phyloP scores from a whole-genome alignment of 1,284 basidiomycete species.

The Cutaneotrichosporon sp. region DNA sequence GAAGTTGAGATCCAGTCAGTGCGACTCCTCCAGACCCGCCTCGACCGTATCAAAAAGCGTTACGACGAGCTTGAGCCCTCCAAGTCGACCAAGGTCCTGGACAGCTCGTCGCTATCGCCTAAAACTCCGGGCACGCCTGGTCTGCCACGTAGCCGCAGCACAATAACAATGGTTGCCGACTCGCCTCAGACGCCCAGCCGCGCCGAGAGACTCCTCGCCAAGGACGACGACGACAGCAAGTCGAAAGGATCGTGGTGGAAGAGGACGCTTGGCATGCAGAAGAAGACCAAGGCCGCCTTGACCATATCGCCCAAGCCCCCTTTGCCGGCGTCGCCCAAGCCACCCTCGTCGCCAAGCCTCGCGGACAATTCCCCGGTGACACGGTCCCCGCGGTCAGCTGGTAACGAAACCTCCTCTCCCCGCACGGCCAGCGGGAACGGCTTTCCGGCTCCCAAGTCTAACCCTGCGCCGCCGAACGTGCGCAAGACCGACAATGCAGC shows the following conservation, averaged over 20 bases:
- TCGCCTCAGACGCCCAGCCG: slow-evolving; percentile 31
- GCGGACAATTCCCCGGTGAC: slow-evolving; percentile 3
- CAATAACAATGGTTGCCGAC: slow-evolving; percentile 49
- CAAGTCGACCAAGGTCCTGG: slow-evolving; percentile 6
- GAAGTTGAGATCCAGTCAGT: slow-evolving; percentile 50
- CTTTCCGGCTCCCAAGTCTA: background rate
- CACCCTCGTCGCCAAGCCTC: background rate
- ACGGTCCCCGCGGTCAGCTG: background rate
- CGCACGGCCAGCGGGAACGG: background rate
- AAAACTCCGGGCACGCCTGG: slow-evolving; percentile 23
- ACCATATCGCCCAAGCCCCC: too few species aligned
- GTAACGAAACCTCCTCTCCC: background rate
- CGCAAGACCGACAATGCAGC: background rate
- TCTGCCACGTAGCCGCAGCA: slow-evolving; percentile 41
- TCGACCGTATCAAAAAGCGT: slow-evolving; percentile 51
- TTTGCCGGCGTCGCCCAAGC: background rate
- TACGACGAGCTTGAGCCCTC: slow-evolving; percentile 50
- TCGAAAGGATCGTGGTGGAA: slow-evolving; percentile 19
- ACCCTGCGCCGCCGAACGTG: background rate
- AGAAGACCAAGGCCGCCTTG: slow-evolving; percentile 2
- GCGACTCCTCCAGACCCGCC: slow-evolving; percentile 49
- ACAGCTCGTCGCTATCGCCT: slow-evolving; percentile 5
- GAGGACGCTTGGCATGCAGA: slow-evolving; percentile 16
- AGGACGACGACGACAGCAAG: slow-evolving; percentile 12
- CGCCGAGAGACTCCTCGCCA: slow-evolving; percentile 37